Conservation (phyloP, 2,329 filamentous ascomycete genomes). For the Phaeosphaeria sp. region DNA sequence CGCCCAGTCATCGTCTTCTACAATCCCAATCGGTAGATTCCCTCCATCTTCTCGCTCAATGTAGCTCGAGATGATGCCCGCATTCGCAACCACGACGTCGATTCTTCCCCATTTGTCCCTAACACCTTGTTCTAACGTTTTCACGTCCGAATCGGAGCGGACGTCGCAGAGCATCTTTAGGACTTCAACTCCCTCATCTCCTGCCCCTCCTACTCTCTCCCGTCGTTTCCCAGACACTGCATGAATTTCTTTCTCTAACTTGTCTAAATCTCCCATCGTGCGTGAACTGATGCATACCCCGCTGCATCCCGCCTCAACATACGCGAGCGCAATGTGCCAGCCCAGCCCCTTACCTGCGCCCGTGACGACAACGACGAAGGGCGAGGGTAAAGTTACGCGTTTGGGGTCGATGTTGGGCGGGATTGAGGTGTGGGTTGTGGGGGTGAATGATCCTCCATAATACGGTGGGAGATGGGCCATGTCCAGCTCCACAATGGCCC, state of each 20-base stretch:
- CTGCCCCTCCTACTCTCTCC: no score
- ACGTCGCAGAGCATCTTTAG: background rate
- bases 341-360: conserved; percentile 44
- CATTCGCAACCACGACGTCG: conserved; percentile 30
- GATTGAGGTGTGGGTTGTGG: conserved; percentile 17
- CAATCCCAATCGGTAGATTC: conserved; percentile 23
- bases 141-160: background rate
- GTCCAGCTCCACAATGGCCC: no score
- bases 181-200: background rate
- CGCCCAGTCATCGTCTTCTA: conserved; percentile 25
- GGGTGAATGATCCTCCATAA: conserved; percentile 49
- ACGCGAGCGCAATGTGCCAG: conserved; percentile 35
- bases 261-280: conserved; percentile 19
- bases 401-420: conserved; percentile 19
- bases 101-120: conserved; percentile 16
- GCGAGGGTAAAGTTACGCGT: conserved; percentile 22
- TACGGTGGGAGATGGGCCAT: conserved; percentile 10
- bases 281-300: conserved; percentile 57
- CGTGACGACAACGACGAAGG: conserved; percentile 38
- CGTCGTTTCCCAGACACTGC: background rate
- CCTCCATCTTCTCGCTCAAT: conserved; percentile 3
- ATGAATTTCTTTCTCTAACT: conserved; percentile 2
- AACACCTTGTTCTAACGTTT: conserved; percentile 9
- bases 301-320: conserved; percentile 41
- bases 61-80: conserved; percentile 26